Conservation (phyloP, 148 eudicot genomes). For the Limonium bicolor region DNA sequence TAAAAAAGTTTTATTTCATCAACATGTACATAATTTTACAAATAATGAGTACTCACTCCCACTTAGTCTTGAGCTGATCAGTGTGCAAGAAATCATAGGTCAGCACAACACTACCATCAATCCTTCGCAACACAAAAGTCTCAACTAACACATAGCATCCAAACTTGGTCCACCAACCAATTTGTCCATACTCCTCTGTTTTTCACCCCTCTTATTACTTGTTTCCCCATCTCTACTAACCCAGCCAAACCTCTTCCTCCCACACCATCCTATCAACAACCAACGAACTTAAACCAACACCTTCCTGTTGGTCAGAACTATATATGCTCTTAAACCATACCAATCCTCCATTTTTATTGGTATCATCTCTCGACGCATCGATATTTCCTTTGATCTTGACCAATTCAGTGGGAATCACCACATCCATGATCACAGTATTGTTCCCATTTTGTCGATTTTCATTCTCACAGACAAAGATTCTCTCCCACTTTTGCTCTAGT, state of each 20-base stretch:
- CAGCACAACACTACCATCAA: conserved; percentile 49
- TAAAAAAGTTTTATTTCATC: no score
- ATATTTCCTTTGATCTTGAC: conserved; percentile 18
- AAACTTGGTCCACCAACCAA: conserved; percentile 33
- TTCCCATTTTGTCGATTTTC: conserved; percentile 2
- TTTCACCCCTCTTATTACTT: conserved; percentile 20
- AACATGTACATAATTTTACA: conserved; percentile 12
- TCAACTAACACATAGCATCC: conserved; percentile 62
- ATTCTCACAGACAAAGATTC: conserved; percentile 20
- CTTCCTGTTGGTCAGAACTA: neutral
- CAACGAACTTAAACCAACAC: conserved; percentile 36
- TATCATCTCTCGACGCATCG: conserved; percentile 20
- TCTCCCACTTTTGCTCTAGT: conserved; percentile 63
- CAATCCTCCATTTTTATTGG: conserved; percentile 7
- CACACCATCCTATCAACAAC: conserved; percentile 54
- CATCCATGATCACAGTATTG: conserved; percentile 18
- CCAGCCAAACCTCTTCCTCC: conserved; percentile 65
- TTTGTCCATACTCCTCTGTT: conserved; percentile 30
- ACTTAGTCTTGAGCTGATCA: conserved; percentile 34
- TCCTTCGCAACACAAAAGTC: conserved; percentile 49
- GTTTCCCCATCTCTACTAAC: conserved; percentile 13
- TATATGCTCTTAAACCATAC: conserved; percentile 25
- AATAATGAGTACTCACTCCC: no score
- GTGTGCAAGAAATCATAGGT: conserved; percentile 53
- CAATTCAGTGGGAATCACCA: conserved; percentile 20